A percentile compares a stretch with the other conserved stretches of the same genome.
phyloP scores from a whole-genome alignment of 164 flowering plant species.

The Sedum album region DNA sequence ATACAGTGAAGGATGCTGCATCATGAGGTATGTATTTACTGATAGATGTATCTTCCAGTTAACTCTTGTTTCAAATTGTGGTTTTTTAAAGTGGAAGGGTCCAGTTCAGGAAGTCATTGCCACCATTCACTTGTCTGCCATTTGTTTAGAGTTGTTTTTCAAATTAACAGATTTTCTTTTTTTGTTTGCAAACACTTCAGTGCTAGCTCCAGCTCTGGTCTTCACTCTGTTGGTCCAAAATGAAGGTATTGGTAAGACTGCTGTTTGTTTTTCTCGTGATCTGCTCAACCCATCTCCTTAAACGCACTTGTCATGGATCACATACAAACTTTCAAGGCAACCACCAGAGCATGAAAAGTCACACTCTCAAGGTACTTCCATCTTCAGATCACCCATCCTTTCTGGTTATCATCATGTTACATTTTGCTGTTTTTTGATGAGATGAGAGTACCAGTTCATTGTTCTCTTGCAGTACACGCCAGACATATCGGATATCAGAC shows the following conservation, averaged over 20 bases:
- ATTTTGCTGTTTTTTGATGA: conserved; percentile 6
- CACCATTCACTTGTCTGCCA: not conserved
- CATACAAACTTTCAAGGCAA: not conserved
- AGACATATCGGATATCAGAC: conserved; percentile 26
- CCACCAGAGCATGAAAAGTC: conserved; percentile 12
- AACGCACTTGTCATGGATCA: conserved; percentile 14
- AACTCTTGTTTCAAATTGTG: not conserved
- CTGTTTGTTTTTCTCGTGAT: not conserved
- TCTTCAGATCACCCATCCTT: not conserved
- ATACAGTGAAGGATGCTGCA: too few relatives aligned
- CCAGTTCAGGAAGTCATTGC: not conserved
- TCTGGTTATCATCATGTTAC: not conserved
- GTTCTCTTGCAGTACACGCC: conserved; percentile 12
- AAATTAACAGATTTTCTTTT: not conserved
- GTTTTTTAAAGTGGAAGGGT: not conserved
- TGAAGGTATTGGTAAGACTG: not conserved
- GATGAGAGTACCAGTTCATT: conserved; percentile 26
- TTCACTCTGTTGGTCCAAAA: not conserved
- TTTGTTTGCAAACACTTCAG: not conserved
- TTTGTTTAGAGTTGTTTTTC: not conserved
- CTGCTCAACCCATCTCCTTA: conserved; percentile 4
- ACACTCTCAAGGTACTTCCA: conserved; percentile 26
- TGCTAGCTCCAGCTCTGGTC: not conserved
- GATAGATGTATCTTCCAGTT: not conserved
- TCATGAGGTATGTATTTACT: not conserved